Base-by-base conservation (phyloP, 192 early-diverging fungal genomes). In the Gorgonomyces haynaldii region DNA sequence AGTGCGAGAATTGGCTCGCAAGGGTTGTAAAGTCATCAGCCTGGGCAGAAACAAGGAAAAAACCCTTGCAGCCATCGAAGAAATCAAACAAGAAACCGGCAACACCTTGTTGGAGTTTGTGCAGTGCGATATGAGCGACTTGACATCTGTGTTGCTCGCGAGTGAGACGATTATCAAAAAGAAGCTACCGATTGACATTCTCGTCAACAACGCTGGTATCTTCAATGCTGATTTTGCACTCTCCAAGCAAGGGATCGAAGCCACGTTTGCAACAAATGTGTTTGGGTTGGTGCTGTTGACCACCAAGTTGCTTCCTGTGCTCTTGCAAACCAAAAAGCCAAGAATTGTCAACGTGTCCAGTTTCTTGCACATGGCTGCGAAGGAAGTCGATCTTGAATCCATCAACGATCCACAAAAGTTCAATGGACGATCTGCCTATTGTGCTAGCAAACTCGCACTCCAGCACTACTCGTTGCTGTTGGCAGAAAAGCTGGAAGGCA, bases 141-240 rank as follows among this genome's bases (percentile, higher is more conserved):
- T 68, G 30, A 52, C 40, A 47, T 35, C 37, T 22, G 68, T 70
- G 35, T 54, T 38, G 9, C 37, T 34, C 2, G 67, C 65, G 45
- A 58, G 56, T 17, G 34, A 65, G 4, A 29, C 38, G 21, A 69
- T 72, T 52, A 51, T 67, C 21, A 41, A 37, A 9, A 38, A 50
- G 10, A 50, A 67, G 19, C 37, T 45, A 12, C 56, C 48, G 5
- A 45, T 81, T 5, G 54, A 81, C 45, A 62, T 73, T 8, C 47
- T 81, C 22, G 51, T 81, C 8, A 71, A 75, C 62, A 83, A 81
- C 60, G 81, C 78, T 13, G 81, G 46, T 5, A 49, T 36, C 32
- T 26, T 64, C 35, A 17, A 31, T 13, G 29, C 15, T 35, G 68
- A 73, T 3, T 61, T 52, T 6, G 17, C 35, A 2, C 50, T 65